These are phyloP conservation scores for Aureobasidium sp. DNA, from an alignment of 2,329 filamentous ascomycete genomes.

Conservation along the genomic window DNA sequence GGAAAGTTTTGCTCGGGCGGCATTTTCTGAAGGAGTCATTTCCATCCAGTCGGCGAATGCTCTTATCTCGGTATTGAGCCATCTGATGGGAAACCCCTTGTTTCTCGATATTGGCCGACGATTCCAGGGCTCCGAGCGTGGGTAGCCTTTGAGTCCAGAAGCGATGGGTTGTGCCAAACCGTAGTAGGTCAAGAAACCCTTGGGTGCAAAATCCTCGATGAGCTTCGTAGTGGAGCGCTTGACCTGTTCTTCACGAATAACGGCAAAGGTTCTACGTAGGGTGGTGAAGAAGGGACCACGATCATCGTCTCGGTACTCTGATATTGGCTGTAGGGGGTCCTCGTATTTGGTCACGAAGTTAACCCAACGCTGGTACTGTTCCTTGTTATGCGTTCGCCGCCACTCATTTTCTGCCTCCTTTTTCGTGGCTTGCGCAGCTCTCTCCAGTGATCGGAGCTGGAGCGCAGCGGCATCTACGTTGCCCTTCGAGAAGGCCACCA, in stretches of 20 bases:
- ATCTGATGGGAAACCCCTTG: neutral
- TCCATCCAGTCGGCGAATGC: conserved; percentile 39
- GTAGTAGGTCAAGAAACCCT: neutral
- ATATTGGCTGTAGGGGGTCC: neutral
- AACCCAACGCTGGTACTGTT: neutral
- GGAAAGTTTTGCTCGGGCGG: conserved; percentile 30
- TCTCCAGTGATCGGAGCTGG: neutral
- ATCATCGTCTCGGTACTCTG: neutral
- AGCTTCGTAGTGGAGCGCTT: no score
- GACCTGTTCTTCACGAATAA: neutral
- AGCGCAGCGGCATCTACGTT: neutral
- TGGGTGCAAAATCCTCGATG: no score
- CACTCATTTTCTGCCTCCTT: neutral
- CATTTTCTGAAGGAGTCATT: conserved; percentile 37
- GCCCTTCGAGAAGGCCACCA: neutral
- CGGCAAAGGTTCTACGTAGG: neutral
- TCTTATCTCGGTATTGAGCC: conserved; percentile 40
- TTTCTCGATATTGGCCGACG: neutral
- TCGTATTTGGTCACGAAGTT: neutral
- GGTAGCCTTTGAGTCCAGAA: neutral
- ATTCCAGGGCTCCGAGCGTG: neutral
- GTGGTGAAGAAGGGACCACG: neutral
- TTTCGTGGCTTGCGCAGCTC: neutral
- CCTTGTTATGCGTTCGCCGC: neutral
- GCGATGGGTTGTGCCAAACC: neutral